Conservation (phyloP, 805 yeast species). For the Candida bentonensis region DNA sequence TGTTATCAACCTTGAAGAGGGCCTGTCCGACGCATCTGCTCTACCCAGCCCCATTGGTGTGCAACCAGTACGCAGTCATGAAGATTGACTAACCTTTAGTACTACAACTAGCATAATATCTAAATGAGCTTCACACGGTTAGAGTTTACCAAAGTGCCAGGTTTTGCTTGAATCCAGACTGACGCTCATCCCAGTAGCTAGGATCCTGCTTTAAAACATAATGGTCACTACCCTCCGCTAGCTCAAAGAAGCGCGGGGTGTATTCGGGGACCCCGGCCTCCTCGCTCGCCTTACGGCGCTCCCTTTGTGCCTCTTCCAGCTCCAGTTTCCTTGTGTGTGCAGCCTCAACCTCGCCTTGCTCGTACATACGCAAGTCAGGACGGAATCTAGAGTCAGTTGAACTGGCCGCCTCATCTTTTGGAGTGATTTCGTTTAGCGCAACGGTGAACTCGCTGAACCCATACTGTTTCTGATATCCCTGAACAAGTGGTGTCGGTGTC, state of each 20-base stretch:
- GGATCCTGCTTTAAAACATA: constrained; percentile 44
- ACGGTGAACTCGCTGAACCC: constrained; percentile 83
- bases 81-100: too few relatives aligned
- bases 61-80: too few relatives aligned
- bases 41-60: too few relatives aligned
- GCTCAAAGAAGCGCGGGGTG: constrained; percentile 16
- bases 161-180: constrained; percentile 22
- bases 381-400: constrained; percentile 83
- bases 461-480: constrained; percentile 46
- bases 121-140: too few relatives aligned
- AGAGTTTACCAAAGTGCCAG: constrained; percentile 27
- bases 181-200: constrained; percentile 69
- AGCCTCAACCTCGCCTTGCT: constrained; percentile 47
- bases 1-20: constrained; percentile 64
- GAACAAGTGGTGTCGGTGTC: constrained; percentile 54
- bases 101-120: too few relatives aligned
- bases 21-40: neutral
- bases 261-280: constrained; percentile 31
- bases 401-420: constrained; percentile 41
- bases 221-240: constrained; percentile 19
- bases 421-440: constrained; percentile 64
- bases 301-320: constrained; percentile 72
- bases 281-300: constrained; percentile 47
- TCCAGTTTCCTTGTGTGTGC: constrained; percentile 61
- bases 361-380: constrained; percentile 71